Evolutionary conservation across 2,329 filamentous ascomycete species (phyloP).

Genomic region (Ambrosiella cleistominuta): DNA sequence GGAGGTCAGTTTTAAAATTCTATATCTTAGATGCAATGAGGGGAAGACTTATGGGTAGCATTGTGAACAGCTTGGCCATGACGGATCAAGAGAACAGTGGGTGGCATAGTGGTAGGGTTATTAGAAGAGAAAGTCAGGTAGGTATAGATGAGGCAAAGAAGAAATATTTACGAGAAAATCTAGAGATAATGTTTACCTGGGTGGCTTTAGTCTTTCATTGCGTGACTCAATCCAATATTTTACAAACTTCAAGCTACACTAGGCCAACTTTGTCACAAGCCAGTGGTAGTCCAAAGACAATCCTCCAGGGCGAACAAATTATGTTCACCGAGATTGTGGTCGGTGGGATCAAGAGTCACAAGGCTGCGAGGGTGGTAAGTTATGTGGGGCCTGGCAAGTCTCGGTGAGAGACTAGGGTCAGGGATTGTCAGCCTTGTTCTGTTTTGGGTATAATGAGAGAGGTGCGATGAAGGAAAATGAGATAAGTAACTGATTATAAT

Average conservation of each 20-base stretch:
- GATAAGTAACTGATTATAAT: no score
- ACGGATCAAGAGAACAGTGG: constrained; percentile 61
- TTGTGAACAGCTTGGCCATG: constrained; percentile 63
- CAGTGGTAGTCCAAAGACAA: not conserved
- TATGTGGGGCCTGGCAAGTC: not conserved
- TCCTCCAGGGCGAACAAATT: not conserved
- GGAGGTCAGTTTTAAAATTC: not conserved
- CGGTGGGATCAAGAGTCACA: not conserved
- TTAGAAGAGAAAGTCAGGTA: not conserved
- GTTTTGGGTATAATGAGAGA: not conserved
- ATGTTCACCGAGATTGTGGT: not conserved
- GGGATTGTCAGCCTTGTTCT: not conserved
- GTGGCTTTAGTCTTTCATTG: not conserved
- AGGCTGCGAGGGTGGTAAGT: constrained; percentile 1
- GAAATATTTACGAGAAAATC: not conserved
- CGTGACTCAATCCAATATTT: not conserved
- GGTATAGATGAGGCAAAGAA: not conserved
- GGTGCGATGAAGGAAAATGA: no score
- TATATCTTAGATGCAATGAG: not conserved
- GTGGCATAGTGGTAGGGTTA: constrained; percentile 25
- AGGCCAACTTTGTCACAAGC: not conserved
- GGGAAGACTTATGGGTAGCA: constrained; percentile 27
- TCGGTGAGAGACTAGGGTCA: not conserved
- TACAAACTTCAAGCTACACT: not conserved
- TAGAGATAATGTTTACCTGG: not conserved